Conservation (phyloP, 2,329 filamentous ascomycete genomes). For the Neofusicoccum kwambonambiense region DNA sequence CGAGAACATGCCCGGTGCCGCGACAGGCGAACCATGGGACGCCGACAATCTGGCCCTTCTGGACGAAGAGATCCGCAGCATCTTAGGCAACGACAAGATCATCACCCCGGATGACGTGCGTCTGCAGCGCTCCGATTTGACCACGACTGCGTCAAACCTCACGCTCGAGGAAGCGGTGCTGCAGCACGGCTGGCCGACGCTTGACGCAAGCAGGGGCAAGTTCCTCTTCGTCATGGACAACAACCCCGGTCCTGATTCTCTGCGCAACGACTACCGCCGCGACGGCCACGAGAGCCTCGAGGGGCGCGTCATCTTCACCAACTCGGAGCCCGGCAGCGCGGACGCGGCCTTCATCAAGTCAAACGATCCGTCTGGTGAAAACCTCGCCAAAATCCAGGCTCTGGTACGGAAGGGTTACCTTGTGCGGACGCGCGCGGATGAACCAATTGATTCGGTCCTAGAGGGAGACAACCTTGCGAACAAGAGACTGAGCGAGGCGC, state of each 20-base stretch:
- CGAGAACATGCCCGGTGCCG: constrained; percentile 43
- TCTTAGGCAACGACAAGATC: constrained; percentile 42
- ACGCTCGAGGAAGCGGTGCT: constrained; percentile 50
- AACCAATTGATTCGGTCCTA: constrained; percentile 46
- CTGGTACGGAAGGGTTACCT: constrained; percentile 50
- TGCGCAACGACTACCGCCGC: constrained; percentile 42
- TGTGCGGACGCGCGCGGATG: constrained; percentile 50
- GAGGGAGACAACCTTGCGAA: constrained; percentile 40
- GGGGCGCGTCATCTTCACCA: constrained; percentile 51
- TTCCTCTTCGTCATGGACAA: constrained; percentile 56
- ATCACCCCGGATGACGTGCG: constrained; percentile 51
- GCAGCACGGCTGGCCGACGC: constrained; percentile 49
- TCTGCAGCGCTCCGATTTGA: neutral
- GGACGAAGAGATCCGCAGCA: constrained; percentile 48
- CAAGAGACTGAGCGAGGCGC: constrained; percentile 39
- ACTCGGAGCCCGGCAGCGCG: constrained; percentile 44
- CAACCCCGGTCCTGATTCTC: constrained; percentile 24
- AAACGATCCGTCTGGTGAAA: constrained; percentile 42
- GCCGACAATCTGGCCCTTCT: constrained; percentile 43
- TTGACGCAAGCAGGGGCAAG: constrained; percentile 45
- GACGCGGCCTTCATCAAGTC: constrained; percentile 53
- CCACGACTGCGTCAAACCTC: constrained; percentile 22
- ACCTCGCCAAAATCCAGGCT: constrained; percentile 43
- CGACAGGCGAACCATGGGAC: constrained; percentile 46
- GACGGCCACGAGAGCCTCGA: constrained; percentile 38